Base-by-base conservation (phyloP, 805 yeast species). In the Yamadazyma nakazawae region DNA sequence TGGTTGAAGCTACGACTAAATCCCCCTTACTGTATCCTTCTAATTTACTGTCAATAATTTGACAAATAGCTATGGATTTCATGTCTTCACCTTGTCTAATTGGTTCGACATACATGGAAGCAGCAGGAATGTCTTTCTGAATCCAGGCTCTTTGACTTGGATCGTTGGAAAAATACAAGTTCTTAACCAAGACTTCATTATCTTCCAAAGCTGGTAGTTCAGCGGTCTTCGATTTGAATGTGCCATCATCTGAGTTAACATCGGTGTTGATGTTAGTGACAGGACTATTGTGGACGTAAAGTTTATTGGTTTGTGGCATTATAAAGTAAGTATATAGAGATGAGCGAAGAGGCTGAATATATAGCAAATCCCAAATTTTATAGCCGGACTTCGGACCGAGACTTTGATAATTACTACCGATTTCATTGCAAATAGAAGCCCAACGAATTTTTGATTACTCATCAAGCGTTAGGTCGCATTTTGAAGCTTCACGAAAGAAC, bases 91-190 rank as follows among this genome's bases (percentile, higher is more conserved):
- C 63, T 40, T 56, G 53, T 36, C 49, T 37, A 12, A 63, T 41
- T 5, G 66, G 65, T 4, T 53, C 53, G 18, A 48, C 48, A 50
- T 63, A 62, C 42, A 56, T 50, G 45, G 62, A 54, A 19, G 48
- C 55, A 7, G 58, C 48, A 35, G 53, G 49, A 26, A 57, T 53
- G 28, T 59, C 61, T 42, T 64, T 64, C 38, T 62, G 61, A 39
- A 68, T 67, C 70, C 69, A 66, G n/a, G 54, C 55, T 56, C 72
- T 60, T 51, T 66, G 70, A 13, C 63, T 53, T 17, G 72, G 70
- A 50, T 68, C 73, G 52, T 68, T 67, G 43, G 71, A 66, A 37
- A 67, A 52, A 45, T 56, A 57, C 47, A 66, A 40, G 37, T 31
- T 45, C 52, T 63, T 64, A 42, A 65, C 59, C 34, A 58, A 55